These are phyloP conservation scores for Pseudocercospora musae DNA, from an alignment of 2,329 filamentous ascomycete genomes.

Conservation along the genomic window DNA sequence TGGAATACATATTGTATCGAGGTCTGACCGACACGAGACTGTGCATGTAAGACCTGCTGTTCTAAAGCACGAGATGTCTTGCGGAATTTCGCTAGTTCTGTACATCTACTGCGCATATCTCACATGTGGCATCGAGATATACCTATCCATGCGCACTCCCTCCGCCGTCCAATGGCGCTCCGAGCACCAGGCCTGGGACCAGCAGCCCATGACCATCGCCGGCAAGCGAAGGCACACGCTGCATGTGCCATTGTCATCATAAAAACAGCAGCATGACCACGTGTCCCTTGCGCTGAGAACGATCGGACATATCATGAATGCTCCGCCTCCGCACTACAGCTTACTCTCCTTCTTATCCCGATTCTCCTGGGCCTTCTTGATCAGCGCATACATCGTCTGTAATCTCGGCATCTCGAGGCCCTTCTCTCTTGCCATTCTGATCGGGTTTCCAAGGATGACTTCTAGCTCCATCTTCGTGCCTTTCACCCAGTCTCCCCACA, in stretches of 20 bases:
- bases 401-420: constrained; percentile 65
- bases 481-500: constrained; percentile 68
- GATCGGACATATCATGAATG: neutral
- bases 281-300: neutral
- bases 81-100: neutral
- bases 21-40: neutral
- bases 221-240: neutral
- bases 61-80: neutral
- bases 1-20: neutral
- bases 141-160: neutral
- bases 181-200: neutral
- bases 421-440: constrained; percentile 60
- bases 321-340: constrained; percentile 4
- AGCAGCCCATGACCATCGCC: neutral
- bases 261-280: neutral
- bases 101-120: neutral
- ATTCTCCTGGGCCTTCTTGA: constrained; percentile 59
- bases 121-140: neutral
- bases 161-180: neutral
- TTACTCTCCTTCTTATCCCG: constrained; percentile 42
- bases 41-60: neutral
- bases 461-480: constrained; percentile 67
- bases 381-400: constrained; percentile 64
- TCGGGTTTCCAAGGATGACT: constrained; percentile 69
- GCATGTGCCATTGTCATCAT: neutral